These are phyloP conservation scores for Casuarina equisetifolia DNA, from an alignment of 306 rosid genomes.

Conservation along the genomic window DNA sequence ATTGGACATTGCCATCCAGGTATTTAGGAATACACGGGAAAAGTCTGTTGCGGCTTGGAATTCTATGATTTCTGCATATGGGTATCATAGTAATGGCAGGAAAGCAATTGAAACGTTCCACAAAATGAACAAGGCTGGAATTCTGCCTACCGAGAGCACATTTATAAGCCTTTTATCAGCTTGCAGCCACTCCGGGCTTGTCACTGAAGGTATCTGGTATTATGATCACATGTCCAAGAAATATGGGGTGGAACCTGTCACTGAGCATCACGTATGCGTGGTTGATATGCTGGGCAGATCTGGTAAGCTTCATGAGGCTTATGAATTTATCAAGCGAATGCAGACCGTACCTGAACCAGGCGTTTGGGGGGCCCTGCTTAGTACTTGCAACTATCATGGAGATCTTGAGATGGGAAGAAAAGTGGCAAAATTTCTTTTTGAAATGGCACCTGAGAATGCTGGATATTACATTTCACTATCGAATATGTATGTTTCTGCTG, in stretches of 20 bases:
- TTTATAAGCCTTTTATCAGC: slow-evolving; percentile 60
- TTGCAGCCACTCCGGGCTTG: slow-evolving; percentile 58
- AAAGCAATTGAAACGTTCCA: slow-evolving; percentile 46
- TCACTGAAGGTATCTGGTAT: slow-evolving; percentile 45
- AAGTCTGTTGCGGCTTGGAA: slow-evolving; percentile 61
- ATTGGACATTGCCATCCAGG: slow-evolving; percentile 47
- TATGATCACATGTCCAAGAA: slow-evolving; percentile 40
- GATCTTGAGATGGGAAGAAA: slow-evolving; percentile 50
- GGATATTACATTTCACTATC: slow-evolving; percentile 59
- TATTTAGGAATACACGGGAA: slow-evolving; percentile 35
- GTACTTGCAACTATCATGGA: slow-evolving; percentile 63
- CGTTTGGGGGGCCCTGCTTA: slow-evolving; percentile 58
- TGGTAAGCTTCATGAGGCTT: slow-evolving; percentile 50
- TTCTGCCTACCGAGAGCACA: slow-evolving; percentile 50
- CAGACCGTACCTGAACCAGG: slow-evolving; percentile 35
- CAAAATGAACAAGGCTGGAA: slow-evolving; percentile 41
- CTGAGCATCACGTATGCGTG: slow-evolving; percentile 55
- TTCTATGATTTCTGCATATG: slow-evolving; percentile 55
- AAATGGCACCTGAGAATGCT: slow-evolving; percentile 53
- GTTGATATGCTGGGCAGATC: slow-evolving; percentile 57
- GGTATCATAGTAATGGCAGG: slow-evolving; percentile 48
- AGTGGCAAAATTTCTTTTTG: slow-evolving; percentile 47
- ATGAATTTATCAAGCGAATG: slow-evolving; percentile 38
- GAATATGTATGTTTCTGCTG: slow-evolving; percentile 61
- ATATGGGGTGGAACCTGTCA: slow-evolving; percentile 46